Percentiles rank a stretch among this genome's conserved stretches.
phyloP scores from a whole-genome alignment of 2,329 filamentous ascomycete genomes.

The Ophiosphaerella korrae region DNA sequence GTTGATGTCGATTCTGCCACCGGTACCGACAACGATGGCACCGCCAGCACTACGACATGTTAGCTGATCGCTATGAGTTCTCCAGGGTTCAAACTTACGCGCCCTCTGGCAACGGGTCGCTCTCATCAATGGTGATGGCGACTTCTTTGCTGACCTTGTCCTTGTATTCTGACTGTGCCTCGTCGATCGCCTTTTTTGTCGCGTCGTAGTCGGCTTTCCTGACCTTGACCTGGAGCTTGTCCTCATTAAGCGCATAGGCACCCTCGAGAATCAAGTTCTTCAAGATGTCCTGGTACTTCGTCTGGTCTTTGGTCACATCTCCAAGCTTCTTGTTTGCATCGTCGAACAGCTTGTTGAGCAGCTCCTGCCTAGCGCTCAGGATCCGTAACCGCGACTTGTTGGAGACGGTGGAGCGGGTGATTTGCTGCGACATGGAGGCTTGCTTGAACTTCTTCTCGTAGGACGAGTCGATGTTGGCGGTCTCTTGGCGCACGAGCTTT shows the following conservation, averaged over 20 bases:
- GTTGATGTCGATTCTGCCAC: constrained; percentile 96
- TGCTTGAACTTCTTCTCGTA: constrained; percentile 99
- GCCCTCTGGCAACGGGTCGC: constrained; percentile 77
- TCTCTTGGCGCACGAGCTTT: constrained; percentile 96
- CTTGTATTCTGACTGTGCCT: constrained; percentile 83
- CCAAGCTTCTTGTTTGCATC: constrained; percentile 73
- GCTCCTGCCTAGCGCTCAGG: constrained; percentile 82
- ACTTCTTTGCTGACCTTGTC: constrained; percentile 73
- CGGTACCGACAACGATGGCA: constrained; percentile 76
- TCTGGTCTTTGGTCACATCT: constrained; percentile 69
- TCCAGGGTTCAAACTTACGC: constrained; percentile 65
- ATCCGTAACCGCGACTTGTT: constrained; percentile 95
- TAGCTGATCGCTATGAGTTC: constrained; percentile 3
- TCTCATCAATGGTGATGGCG: constrained; percentile 75
- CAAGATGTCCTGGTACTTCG: constrained; percentile 75
- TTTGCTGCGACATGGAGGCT: constrained; percentile 97
- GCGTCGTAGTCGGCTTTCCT: constrained; percentile 78
- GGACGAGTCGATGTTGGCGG: constrained; percentile 83
- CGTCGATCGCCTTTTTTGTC: constrained; percentile 77
- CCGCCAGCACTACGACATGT: constrained; percentile 73
- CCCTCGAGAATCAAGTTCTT: constrained; percentile 87
- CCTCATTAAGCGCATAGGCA: constrained; percentile 84
- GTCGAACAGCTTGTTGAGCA: constrained; percentile 90
- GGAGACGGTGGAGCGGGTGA: constrained; percentile 91
- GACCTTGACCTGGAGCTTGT: constrained; percentile 73